Base-by-base conservation (phyloP, 352 stramenopile species). In the Phytophthora ramorum region DNA sequence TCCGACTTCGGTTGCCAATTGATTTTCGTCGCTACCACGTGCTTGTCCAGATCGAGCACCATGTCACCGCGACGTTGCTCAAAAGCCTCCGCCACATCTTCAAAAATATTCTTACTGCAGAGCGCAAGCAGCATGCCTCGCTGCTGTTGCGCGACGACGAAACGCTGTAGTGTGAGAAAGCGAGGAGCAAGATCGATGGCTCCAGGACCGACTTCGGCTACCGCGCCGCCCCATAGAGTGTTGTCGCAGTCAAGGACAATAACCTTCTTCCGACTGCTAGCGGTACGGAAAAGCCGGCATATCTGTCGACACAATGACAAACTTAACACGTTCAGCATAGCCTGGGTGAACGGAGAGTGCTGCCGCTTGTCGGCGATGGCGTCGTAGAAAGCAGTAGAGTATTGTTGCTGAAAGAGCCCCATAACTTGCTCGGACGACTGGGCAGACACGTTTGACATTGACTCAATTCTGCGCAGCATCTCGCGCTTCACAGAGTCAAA, bases 171-270 rank as follows among this genome's bases (percentile, higher is more conserved):
- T 4, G 76, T 58, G 8, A 85, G 50, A 71, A 87, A 88, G 2
- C 62, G 60, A 0, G 66, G 58, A 7, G 53, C 75, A 51, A 93
- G 66, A 8, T 73, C 54, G 16, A 93, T 71, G 0, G 58, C 67
- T 0, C 57, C 43, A 0, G 69, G 41, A 2, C 83, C 85, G 13
- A 91, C 49, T 59, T 93, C 85, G 0, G 85, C 83, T 16, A 91
- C 76, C 0, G 83, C 79, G 2, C 85, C 83, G 20, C 80, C 72
- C 85, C 85, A 93, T 2, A 93, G 47, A 3, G 85, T 93, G 47
- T 93, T 89, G 57, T 93, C 85, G 52, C 85, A 93, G 58, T 93
- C 85, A 2, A 93, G 74, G 20, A 91, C 83, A 37, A 93, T 70
- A n/a, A 90, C 81, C 74, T 93, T 91, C 38, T 90, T 87, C 13